These are phyloP conservation scores for Lentinula sp. DNA, from an alignment of 768 basidiomycete genomes.

Conservation along the genomic window DNA sequence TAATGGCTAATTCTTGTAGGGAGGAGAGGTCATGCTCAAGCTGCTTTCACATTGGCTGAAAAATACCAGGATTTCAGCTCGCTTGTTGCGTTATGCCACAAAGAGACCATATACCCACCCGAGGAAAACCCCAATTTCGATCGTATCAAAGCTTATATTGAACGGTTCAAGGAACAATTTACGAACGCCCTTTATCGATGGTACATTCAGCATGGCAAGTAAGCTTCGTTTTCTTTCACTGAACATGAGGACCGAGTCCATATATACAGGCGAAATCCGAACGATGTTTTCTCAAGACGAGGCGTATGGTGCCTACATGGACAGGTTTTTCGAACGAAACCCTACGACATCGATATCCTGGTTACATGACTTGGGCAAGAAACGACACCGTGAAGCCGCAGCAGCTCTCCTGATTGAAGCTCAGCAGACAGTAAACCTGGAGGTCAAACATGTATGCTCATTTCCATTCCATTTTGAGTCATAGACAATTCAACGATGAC, in stretches of 20 bases:
- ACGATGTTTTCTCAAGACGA: slow-evolving; percentile 77
- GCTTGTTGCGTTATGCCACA: slow-evolving; percentile 80
- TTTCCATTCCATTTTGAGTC: neutral
- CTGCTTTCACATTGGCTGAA: slow-evolving; percentile 82
- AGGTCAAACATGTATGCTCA: slow-evolving; percentile 68
- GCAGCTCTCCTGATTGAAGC: slow-evolving; percentile 59
- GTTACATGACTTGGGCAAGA: slow-evolving; percentile 80
- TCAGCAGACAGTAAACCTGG: slow-evolving; percentile 47
- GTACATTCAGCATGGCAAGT: slow-evolving; percentile 85
- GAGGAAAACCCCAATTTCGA: slow-evolving; percentile 56
- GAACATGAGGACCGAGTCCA: neutral
- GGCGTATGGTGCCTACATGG: slow-evolving; percentile 55
- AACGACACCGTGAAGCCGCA: slow-evolving; percentile 60
- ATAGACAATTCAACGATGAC: neutral
- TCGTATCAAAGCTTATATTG: slow-evolving; percentile 67
- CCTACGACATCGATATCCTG: slow-evolving; percentile 67
- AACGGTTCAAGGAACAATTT: slow-evolving; percentile 76
- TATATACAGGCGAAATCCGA: slow-evolving; percentile 64
- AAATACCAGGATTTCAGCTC: slow-evolving; percentile 80
- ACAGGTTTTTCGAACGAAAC: slow-evolving; percentile 61
- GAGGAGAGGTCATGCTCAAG: slow-evolving; percentile 52
- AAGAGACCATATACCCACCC: slow-evolving; percentile 55
- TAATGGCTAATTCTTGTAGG: slow-evolving; percentile 34
- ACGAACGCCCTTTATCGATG: slow-evolving; percentile 87
- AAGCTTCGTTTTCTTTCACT: neutral